Percentiles rank a stretch among this genome's conserved stretches.
phyloP scores from a whole-genome alignment of 495 filamentous ascomycete species.

The Trypethelium eluteriae region DNA sequence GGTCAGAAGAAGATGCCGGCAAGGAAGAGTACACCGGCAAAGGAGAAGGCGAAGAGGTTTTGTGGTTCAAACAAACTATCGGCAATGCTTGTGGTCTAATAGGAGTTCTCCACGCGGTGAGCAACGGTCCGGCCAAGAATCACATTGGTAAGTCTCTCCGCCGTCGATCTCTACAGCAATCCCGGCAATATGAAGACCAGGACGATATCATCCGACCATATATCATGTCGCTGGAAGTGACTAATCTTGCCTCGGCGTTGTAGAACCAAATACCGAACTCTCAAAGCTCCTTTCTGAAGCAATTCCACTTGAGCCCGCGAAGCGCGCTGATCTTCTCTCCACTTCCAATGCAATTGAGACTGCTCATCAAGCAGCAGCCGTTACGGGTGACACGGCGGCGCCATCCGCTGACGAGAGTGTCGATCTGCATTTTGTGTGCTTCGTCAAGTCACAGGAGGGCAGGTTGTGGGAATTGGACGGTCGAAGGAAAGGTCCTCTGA shows the following conservation, averaged over 20 bases:
- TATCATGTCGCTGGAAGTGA: neutral
- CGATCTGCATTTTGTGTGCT: conserved; percentile 41
- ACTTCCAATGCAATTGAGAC: conserved; percentile 35
- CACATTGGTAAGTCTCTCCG: conserved; percentile 35
- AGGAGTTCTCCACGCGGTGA: conserved; percentile 51
- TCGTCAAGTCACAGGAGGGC: conserved; percentile 34
- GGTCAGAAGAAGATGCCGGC: conserved; percentile 34
- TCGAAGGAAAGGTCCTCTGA: conserved; percentile 59
- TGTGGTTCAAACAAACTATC: conserved; percentile 62
- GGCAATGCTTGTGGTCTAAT: conserved; percentile 59
- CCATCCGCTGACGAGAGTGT: conserved; percentile 33
- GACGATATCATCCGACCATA: too few relatives aligned
- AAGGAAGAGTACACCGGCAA: conserved; percentile 42
- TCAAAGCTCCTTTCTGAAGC: conserved; percentile 32
- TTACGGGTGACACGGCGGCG: conserved; percentile 34
- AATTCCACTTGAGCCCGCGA: conserved; percentile 37
- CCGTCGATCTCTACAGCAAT: conserved; percentile 7
- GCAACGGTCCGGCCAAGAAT: conserved; percentile 43
- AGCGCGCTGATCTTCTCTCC: conserved; percentile 36
- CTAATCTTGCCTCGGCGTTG: neutral
- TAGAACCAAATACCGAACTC: conserved; percentile 29
- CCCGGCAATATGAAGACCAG: too few relatives aligned
- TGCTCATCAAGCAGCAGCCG: conserved; percentile 35
- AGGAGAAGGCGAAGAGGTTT: conserved; percentile 46
- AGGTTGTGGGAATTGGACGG: conserved; percentile 40